These are phyloP conservation scores for Saccharomyces paradoxus DNA, from an alignment of 805 yeast species.

Conservation along the genomic window DNA sequence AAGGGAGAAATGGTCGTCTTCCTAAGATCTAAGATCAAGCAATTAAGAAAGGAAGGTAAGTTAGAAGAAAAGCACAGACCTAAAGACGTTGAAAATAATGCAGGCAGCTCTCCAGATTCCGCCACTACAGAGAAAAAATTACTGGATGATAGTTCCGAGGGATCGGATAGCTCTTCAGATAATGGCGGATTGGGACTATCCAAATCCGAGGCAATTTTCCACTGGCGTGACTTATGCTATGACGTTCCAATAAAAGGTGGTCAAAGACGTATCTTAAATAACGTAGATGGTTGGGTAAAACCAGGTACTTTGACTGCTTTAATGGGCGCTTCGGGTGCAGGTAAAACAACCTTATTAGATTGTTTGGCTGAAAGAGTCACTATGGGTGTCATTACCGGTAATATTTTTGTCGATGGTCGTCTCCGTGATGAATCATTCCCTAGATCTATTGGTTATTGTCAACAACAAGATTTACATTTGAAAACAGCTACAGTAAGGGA, in stretches of 20 bases:
- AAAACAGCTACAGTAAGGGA: conserved; percentile 59
- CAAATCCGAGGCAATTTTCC: conserved; percentile 43
- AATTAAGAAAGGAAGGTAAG: conserved; percentile 36
- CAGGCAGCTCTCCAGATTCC: conserved; percentile 6
- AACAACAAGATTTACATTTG: conserved; percentile 60
- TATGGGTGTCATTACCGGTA: conserved; percentile 50
- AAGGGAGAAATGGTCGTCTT: conserved; percentile 65
- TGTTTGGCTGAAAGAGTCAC: conserved; percentile 54
- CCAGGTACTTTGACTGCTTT: conserved; percentile 66
- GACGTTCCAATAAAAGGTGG: conserved; percentile 49
- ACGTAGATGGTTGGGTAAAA: conserved; percentile 64
- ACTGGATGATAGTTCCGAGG: background rate
- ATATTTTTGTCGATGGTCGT: conserved; percentile 47
- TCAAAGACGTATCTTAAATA: conserved; percentile 44
- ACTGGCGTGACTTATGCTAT: conserved; percentile 62
- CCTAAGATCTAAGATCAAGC: conserved; percentile 41
- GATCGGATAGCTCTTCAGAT: background rate
- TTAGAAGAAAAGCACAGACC: conserved; percentile 19
- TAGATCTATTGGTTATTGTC: conserved; percentile 54
- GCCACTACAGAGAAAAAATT: conserved; percentile 3
- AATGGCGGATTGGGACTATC: background rate
- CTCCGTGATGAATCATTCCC: conserved; percentile 41
- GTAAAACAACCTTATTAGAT: conserved; percentile 61
- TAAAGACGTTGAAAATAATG: conserved; percentile 22
- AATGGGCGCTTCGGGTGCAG: conserved; percentile 66